Evolutionary conservation across 2,329 filamentous ascomycete genomes (phyloP), one percentile per base, ranked within the genome.

Genomic region (Cytospora piceicola): DNA sequence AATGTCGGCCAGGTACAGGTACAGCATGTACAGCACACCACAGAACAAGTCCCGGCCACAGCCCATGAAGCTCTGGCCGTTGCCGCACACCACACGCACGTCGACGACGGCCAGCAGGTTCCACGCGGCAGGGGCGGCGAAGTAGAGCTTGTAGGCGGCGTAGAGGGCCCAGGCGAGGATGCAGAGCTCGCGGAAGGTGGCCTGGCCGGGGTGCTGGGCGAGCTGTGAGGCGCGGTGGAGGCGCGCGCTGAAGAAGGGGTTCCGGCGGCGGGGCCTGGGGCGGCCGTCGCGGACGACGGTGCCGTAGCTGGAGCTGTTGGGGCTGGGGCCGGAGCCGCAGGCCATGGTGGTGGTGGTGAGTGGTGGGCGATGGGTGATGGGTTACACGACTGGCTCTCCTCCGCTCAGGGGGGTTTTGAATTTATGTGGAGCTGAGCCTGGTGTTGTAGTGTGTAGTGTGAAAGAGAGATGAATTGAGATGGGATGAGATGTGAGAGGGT

Each of bases 201-300:
- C 66, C 36, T 42, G 22, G 4, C 14, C n/a, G 20, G 70, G 70
- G 24, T 65, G 20, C 51, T 68, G 68, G 15, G 69, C 12, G n/a
- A 71, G 12, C 24, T 51, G 52, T 1, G 70, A 70, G 29, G 54
- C 62, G 55, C 69, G 70, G 30, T 67, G 51, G 3, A 72, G 64
- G 29, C 52, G 65, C 11, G 4, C 30, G 42, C 53, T 69, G 67
- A 63, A 69, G 60, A 67, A 69, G 46, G 64, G 58, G 22, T 39
- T 56, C n/a, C 70, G 69, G 15, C 68, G 65, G 24, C 68, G 65
- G 24, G 11, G 29, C 30, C 32, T 17, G 17, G 57, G 30, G 29
- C 12, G 60, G 22, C 53, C 53, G 4, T 63, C 57, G 12, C 57
- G 29, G 22, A 52, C 52, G 34, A 22, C 51, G 22, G 53, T 29